A percentile compares a stretch with the other conserved stretches of the same genome.
These are phyloP conservation scores for Ustilago sp. DNA, from an alignment of 1,284 basidiomycete genomes.

Conservation along the genomic window DNA sequence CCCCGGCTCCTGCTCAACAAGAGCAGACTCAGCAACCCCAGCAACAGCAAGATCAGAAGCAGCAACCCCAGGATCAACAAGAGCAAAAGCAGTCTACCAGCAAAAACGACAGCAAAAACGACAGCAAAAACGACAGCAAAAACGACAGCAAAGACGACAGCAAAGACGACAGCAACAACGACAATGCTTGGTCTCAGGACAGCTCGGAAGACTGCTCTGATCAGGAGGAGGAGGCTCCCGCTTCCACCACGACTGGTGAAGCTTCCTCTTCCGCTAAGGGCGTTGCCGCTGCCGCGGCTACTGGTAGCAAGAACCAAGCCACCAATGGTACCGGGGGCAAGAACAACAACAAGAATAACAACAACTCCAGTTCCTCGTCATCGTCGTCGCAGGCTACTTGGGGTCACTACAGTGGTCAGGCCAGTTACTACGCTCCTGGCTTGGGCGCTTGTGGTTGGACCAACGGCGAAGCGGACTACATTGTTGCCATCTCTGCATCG, in stretches of 20 bases:
- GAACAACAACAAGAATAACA: conserved; percentile 11
- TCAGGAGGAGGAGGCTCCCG: conserved; percentile 8
- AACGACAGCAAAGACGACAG: conserved; percentile 4
- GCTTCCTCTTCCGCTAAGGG: conserved; percentile 12
- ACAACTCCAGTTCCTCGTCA: conserved; percentile 62
- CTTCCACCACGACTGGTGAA: conserved; percentile 2
- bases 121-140: neutral
- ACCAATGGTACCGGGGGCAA: conserved; percentile 9
- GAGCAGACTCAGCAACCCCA: conserved; percentile 12
- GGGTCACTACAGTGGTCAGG: conserved; percentile 63
- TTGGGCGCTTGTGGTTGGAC: conserved; percentile 62
- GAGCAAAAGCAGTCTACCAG: conserved; percentile 5
- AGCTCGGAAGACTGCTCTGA: conserved; percentile 29
- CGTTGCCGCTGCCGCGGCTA: conserved; percentile 29
- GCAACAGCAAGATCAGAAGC: conserved; percentile 2
- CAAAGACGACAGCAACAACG: neutral
- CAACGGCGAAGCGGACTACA: conserved; percentile 57
- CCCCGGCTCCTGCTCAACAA: conserved; percentile 7
- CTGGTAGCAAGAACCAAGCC: conserved; percentile 38
- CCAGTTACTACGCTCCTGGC: conserved; percentile 61
- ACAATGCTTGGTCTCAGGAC: conserved; percentile 16
- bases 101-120: conserved; percentile 1
- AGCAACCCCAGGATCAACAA: neutral
- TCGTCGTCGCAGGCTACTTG: conserved; percentile 67
- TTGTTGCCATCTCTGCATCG: conserved; percentile 59